Percentiles rank a stretch among this genome's conserved stretches.
Evolutionary conservation across 106 monocot species (phyloP).

Genomic region (Ottelia alismoides): DNA sequence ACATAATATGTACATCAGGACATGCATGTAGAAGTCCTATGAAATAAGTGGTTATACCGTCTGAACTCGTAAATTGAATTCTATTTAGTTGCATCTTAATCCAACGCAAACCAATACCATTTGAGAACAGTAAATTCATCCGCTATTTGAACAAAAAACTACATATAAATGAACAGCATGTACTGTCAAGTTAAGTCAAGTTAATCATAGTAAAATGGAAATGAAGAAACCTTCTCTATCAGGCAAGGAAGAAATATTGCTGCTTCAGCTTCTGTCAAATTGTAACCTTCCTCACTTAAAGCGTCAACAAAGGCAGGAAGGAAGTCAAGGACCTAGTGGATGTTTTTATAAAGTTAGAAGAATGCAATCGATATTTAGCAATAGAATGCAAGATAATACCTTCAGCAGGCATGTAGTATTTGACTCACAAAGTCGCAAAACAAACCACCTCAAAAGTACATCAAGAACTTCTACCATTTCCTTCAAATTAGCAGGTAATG

Average conservation of each 20-base stretch:
- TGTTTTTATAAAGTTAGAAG: slow-evolving; percentile 3
- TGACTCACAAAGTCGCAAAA: slow-evolving; percentile 91
- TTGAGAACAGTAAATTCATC: not conserved
- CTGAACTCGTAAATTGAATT: too few relatives aligned
- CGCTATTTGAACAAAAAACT: not conserved
- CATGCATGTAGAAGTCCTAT: too few relatives aligned
- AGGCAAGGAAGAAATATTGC: slow-evolving; percentile 90
- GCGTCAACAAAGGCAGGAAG: slow-evolving; percentile 76
- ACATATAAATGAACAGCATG: not conserved
- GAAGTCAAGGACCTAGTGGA: slow-evolving; percentile 76
- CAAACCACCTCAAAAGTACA: slow-evolving; percentile 95
- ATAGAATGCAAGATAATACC: slow-evolving; percentile 21
- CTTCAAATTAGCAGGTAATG: slow-evolving; percentile 54
- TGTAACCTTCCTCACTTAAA: slow-evolving; percentile 76
- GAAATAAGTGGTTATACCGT: too few relatives aligned
- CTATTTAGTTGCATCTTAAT: too few relatives aligned
- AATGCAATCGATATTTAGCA: slow-evolving; percentile 2
- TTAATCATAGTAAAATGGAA: not conserved
- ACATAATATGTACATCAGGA: too few relatives aligned
- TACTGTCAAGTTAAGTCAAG: too few relatives aligned
- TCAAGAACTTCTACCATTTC: slow-evolving; percentile 95
- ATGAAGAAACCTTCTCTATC: slow-evolving; percentile 72
- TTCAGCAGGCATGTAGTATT: slow-evolving; percentile 98
- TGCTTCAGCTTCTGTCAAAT: slow-evolving; percentile 85
- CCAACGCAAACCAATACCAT: too few relatives aligned